Percentiles rank a stretch among this genome's conserved stretches.
These are phyloP conservation scores for Daldinia decipiens DNA, from an alignment of 495 filamentous ascomycete species.

Conservation along the genomic window DNA sequence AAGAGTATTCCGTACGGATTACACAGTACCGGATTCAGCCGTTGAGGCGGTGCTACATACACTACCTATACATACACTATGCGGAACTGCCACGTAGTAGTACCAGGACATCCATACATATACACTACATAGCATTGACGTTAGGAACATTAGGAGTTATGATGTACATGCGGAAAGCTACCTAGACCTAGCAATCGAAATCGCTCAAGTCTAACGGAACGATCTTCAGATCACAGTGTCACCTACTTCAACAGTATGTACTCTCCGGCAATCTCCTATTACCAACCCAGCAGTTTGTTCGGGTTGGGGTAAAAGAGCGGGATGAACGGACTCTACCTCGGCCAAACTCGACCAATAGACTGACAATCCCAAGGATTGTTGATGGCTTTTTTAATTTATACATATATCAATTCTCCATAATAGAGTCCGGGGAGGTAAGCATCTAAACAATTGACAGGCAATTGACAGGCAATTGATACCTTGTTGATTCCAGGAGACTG, in stretches of 20 bases:
- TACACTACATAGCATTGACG: neutral
- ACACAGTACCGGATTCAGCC: constrained; percentile 10
- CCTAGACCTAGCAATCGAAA: constrained; percentile 15
- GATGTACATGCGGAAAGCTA: neutral
- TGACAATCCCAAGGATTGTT: constrained; percentile 10
- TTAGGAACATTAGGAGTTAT: neutral
- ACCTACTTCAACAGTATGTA: constrained; percentile 34
- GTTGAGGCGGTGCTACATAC: constrained; percentile 13
- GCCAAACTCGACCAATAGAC: constrained; percentile 32
- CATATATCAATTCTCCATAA: constrained; percentile 12
- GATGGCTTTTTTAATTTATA: constrained; percentile 12
- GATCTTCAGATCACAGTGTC: constrained; percentile 45
- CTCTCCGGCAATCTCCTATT: constrained; percentile 16
- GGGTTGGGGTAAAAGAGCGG: constrained; percentile 39
- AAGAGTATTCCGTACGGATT: neutral
- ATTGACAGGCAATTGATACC: constrained; percentile 9
- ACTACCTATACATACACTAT: constrained; percentile 5
- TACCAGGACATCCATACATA: neutral
- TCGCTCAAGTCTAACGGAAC: constrained; percentile 23
- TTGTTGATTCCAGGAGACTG: constrained; percentile 32
- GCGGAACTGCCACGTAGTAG: constrained; percentile 11
- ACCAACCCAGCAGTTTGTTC: constrained; percentile 37
- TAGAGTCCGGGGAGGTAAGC: constrained; percentile 15
- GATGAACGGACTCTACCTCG: constrained; percentile 44
- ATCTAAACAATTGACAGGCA: neutral